A percentile compares a stretch with the other conserved stretches of the same genome.
These are phyloP conservation scores for Citrus trifoliata DNA, from an alignment of 345 rosid species.

Conservation along the genomic window DNA sequence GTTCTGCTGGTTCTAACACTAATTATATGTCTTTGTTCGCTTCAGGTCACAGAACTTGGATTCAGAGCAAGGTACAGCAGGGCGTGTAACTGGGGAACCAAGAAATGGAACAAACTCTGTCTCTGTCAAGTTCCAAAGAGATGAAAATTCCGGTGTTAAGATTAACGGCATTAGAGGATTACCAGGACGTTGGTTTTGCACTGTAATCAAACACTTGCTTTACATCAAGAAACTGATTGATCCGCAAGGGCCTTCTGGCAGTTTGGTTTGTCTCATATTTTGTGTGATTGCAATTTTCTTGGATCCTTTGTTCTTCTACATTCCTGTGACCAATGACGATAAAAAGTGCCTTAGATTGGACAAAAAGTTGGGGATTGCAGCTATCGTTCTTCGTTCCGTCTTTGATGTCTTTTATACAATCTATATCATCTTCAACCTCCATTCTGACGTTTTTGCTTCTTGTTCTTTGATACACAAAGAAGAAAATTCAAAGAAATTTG, in stretches of 20 bases:
- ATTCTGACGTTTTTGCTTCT: background rate
- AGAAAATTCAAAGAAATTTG: background rate
- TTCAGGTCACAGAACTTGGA: background rate
- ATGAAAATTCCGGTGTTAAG: background rate
- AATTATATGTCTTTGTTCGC: background rate
- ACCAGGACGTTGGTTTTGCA: background rate
- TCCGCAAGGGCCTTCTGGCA: background rate
- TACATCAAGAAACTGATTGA: background rate
- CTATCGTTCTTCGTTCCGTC: slow-evolving; percentile 12
- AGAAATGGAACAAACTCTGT: background rate
- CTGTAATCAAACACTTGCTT: background rate
- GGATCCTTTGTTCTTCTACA: slow-evolving; percentile 17
- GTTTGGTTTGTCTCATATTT: background rate
- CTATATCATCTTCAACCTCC: background rate
- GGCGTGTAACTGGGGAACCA: background rate
- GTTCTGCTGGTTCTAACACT: background rate
- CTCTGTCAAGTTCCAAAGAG: background rate
- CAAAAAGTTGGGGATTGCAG: slow-evolving; percentile 8
- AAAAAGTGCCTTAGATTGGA: slow-evolving; percentile 12
- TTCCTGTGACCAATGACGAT: slow-evolving; percentile 1
- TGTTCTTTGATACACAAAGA: background rate
- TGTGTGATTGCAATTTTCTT: background rate
- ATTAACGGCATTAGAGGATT: background rate
- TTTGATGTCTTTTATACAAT: background rate
- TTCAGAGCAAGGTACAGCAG: background rate